Evolutionary conservation across 805 yeast species (phyloP).

Genomic region (Wickerhamiella kurtzmanii): DNA sequence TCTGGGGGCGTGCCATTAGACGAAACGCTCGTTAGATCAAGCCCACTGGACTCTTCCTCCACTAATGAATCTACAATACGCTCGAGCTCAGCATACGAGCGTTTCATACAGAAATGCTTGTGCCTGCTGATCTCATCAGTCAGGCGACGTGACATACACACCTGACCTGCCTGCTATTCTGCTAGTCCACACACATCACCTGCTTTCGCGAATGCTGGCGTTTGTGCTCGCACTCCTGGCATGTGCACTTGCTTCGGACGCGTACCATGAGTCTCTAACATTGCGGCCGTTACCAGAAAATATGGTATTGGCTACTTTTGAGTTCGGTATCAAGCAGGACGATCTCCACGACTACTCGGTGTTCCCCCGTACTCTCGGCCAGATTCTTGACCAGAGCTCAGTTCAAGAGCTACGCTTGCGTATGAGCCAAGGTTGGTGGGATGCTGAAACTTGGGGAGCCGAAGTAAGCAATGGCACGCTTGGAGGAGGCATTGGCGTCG

Average conservation of each 20-base stretch:
- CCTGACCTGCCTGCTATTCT: background rate
- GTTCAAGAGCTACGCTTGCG: slow-evolving; percentile 70
- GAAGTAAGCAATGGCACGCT: slow-evolving; percentile 57
- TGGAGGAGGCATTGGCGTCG: slow-evolving; percentile 93
- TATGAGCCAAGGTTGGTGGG: slow-evolving; percentile 94
- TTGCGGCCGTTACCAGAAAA: slow-evolving; percentile 65
- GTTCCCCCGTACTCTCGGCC: slow-evolving; percentile 74
- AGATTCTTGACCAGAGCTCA: slow-evolving; percentile 50
- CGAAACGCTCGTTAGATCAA: background rate
- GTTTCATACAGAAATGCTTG: no score
- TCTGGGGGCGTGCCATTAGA: no score
- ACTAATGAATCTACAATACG: background rate
- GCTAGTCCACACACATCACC: no score
- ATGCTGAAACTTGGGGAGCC: slow-evolving; percentile 72
- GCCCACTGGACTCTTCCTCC: background rate
- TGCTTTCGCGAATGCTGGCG: slow-evolving; percentile 2
- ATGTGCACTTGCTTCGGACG: background rate
- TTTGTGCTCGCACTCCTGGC: background rate
- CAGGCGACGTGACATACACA: background rate
- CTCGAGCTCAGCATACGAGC: background rate
- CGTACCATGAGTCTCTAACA: slow-evolving; percentile 46
- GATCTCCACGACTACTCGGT: slow-evolving; percentile 19
- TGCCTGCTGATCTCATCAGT: background rate
- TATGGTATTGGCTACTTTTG: slow-evolving; percentile 54
- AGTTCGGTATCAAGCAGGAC: slow-evolving; percentile 31